Base-by-base conservation (phyloP, 2,329 filamentous ascomycete species). In the Fusarium papillatum region DNA sequence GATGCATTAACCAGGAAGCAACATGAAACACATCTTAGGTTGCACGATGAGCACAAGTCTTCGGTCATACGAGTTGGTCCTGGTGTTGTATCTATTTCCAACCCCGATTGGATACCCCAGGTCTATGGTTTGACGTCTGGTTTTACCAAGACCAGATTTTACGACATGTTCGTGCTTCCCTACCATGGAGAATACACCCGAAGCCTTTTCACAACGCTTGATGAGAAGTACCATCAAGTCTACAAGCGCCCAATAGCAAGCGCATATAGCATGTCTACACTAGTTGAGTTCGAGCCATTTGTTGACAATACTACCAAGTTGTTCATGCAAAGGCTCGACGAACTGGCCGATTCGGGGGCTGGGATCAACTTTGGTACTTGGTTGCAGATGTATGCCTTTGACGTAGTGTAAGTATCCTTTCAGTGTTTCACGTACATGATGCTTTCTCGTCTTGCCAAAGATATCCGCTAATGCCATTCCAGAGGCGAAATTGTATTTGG, bases 251-350 rank as follows among this genome's bases (percentile, higher is more conserved):
- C 43, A 7, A 41, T 60, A 16, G n/a, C 31, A 14, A 14, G 11
- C 29, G 36, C 57, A 13, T 71, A 71, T 34, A 63, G 46, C 1
- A 67, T 71, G 64, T 48, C 57, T 9, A 68, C 53, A n/a, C 59
- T 71, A 4, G 38, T 63, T 17, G 38, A 57, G 53, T 59, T 64
- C 0, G 69, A 71, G 22, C 43, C 53, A 19, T 55, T 60, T 38
- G 66, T 68, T 17, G 60, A 71, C 26, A 34, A 36, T 17, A 68
- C 64, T 41, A 68, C 48, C 11, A 39, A 64, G 6, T 34, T 68
- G n/a, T 43, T 71, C 14, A 43, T 66, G 14, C 14, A 46, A 8
- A 39, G 64, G 17, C 59, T 71, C 36, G 41, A 39, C 4, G 64
- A 68, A 31, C 64, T 68, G 9, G 64, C 69, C 29, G 41, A 64